Base-by-base conservation (phyloP, 2,329 filamentous ascomycete species). In the Pseudopithomyces chartarum region DNA sequence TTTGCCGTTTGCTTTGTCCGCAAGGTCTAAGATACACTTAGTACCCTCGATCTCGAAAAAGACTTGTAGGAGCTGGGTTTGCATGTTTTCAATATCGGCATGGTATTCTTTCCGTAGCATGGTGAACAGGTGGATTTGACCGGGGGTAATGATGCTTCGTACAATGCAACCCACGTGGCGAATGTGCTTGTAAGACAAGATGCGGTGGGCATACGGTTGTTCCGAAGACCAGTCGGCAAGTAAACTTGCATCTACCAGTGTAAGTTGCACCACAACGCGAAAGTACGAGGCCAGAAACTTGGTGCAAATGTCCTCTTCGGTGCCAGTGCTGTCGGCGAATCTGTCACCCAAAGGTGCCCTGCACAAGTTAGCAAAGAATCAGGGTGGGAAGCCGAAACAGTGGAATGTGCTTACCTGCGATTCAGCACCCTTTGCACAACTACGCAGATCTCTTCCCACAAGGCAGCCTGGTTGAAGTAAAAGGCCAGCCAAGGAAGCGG, bases 391-490 rank as follows among this genome's bases (percentile, higher is more conserved):
- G 7, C 10, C 10, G 40, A 52, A 33, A 50, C 39, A 8, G 46
- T 42, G n/a, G 56, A 33, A 39, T 58, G 59, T 52, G 36, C 56
- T 52, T 66, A 69, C 65, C 67, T 70, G 52, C 71, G 64, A 15
- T 40, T 53, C 6, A 75, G 51, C 17, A 75, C 43, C 47, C 66
- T 71, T 49, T 63, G 59, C 32, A 72, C 64, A 32, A 76, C 52
- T 23, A 48, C 46, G 19, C 64, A 62, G 11, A 76, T 65, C 15
- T 74, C 70, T n/a, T 72, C 68, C 74, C 74, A 76, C 50, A 75
- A 75, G 1, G 45, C n/a, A 7, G 55, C 50, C 54, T 68, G 69
- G 51, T 64, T 59, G n/a, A 64, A 38, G 46, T 68, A 76, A 56
- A 70, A 70, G 45, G 48, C 56, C 6, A 60, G 55, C 20, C 66